These are phyloP conservation scores for Xylariaceae sp. DNA, from an alignment of 2,329 filamentous ascomycete species.

Conservation along the genomic window DNA sequence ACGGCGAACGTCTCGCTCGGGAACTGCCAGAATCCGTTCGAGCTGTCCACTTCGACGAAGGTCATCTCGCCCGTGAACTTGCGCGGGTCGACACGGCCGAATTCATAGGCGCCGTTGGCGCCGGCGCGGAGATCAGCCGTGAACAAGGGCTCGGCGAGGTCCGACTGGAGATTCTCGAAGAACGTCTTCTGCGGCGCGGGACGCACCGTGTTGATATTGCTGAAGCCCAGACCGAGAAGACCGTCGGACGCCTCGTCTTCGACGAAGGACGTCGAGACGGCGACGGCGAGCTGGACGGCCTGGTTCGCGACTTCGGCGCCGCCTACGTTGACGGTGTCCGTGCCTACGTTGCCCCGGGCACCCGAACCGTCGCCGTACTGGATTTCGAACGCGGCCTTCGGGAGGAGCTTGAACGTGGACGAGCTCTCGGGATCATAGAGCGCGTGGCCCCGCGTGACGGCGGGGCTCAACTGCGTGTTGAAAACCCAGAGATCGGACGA, in stretches of 20 bases:
- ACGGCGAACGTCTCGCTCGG: conserved; percentile 31
- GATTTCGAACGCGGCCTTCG: conserved; percentile 30
- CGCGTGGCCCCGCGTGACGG: conserved; percentile 27
- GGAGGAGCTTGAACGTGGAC: conserved; percentile 28
- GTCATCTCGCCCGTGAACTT: conserved; percentile 33
- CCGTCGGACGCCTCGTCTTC: conserved; percentile 30
- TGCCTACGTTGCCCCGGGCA: conserved; percentile 31
- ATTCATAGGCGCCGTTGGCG: conserved; percentile 36
- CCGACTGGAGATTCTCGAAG: conserved; percentile 31
- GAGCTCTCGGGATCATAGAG: conserved; percentile 28
- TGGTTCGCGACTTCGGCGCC: conserved; percentile 30
- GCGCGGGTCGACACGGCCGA: conserved; percentile 32
- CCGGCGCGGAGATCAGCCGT: conserved; percentile 32
- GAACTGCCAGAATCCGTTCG: conserved; percentile 36
- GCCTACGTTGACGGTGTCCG: conserved; percentile 33
- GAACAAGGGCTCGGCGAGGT: conserved; percentile 31
- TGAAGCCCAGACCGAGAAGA: conserved; percentile 33
- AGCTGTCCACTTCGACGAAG: conserved; percentile 31
- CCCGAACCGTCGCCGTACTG: conserved; percentile 34
- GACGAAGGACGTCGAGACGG: conserved; percentile 30
- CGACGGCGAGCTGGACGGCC: conserved; percentile 31
- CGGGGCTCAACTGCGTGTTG: conserved; percentile 31
- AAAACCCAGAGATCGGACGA: conserved; percentile 35
- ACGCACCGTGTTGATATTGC: conserved; percentile 31
- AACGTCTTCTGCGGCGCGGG: conserved; percentile 31